Conservation (phyloP, 2,329 filamentous ascomycete species). For the Huntiella abstrusa region DNA sequence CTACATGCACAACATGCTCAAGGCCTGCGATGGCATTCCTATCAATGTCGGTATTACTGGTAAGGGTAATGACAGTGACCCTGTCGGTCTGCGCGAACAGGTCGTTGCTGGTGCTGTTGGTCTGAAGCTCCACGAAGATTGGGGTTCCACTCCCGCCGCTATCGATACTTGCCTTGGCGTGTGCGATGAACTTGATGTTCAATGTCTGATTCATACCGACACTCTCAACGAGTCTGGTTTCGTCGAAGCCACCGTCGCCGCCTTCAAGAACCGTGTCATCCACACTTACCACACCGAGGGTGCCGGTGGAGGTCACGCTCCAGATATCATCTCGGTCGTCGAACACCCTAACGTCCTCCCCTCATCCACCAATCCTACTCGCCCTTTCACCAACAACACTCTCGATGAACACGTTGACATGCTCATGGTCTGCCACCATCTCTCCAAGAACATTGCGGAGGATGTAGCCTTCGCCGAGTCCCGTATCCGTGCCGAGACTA, state of each 20-base stretch:
- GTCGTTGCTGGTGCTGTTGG: slow-evolving; percentile 69
- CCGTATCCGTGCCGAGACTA: slow-evolving; percentile 87
- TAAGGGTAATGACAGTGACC: slow-evolving; percentile 74
- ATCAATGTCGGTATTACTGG: slow-evolving; percentile 82
- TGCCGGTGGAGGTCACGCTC: slow-evolving; percentile 83
- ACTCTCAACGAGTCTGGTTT: slow-evolving; percentile 96
- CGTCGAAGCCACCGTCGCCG: slow-evolving; percentile 74
- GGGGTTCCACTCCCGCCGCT: slow-evolving; percentile 77
- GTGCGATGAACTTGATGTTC: slow-evolving; percentile 80
- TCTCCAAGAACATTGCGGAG: slow-evolving; percentile 82
- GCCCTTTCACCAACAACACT: slow-evolving; percentile 80
- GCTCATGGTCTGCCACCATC: slow-evolving; percentile 94
- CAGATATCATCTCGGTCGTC: slow-evolving; percentile 88
- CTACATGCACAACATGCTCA: slow-evolving; percentile 76
- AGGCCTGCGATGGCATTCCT: slow-evolving; percentile 63
- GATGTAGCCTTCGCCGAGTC: slow-evolving; percentile 91
- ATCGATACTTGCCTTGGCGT: slow-evolving; percentile 75
- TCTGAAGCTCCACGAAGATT: slow-evolving; percentile 90
- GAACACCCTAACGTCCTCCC: slow-evolving; percentile 78
- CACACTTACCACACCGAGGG: slow-evolving; percentile 97
- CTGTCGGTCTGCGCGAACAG: slow-evolving; percentile 56
- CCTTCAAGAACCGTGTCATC: slow-evolving; percentile 72
- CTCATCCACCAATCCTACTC: slow-evolving; percentile 78
- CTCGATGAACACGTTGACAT: slow-evolving; percentile 94
- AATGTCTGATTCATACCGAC: slow-evolving; percentile 89